These are phyloP conservation scores for Phytomonas sp. DNA, from an alignment of 208 protist species.

Conservation along the genomic window DNA sequence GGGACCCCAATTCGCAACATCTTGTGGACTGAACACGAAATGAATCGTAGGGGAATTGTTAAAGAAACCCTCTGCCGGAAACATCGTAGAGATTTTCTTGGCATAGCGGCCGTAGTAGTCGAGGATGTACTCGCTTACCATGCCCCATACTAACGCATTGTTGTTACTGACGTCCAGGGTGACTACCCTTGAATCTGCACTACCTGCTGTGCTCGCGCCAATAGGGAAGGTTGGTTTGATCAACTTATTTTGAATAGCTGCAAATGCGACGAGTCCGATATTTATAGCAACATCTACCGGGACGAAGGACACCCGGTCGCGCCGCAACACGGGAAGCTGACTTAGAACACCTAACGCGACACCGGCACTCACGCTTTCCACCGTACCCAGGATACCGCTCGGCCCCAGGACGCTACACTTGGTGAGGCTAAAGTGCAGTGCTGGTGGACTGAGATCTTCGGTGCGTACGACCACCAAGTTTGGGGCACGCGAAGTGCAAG, in stretches of 20 bases:
- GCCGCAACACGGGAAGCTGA: constrained; percentile 28
- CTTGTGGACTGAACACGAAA: constrained; percentile 16
- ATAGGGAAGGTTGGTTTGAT: constrained; percentile 14
- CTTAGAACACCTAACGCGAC: constrained; percentile 44
- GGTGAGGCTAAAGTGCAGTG: constrained; percentile 35
- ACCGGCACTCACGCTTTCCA: constrained; percentile 46
- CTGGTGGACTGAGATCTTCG: constrained; percentile 36
- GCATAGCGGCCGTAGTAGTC: constrained; percentile 60
- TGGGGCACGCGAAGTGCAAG: neutral
- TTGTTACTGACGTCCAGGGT: neutral
- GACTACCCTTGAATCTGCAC: neutral
- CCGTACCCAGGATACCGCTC: constrained; percentile 14
- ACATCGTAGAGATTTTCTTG: constrained; percentile 14
- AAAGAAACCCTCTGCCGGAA: constrained; percentile 25
- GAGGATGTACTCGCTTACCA: constrained; percentile 62
- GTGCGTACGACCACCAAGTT: constrained; percentile 21
- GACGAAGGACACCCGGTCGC: constrained; percentile 28
- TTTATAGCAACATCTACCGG: constrained; percentile 65
- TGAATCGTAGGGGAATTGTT: constrained; percentile 16
- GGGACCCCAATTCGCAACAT: constrained; percentile 20
- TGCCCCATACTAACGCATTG: constrained; percentile 62
- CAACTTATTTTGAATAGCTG: constrained; percentile 10
- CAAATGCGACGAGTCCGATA: constrained; percentile 22
- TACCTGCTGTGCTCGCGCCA: neutral
- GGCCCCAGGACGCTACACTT: constrained; percentile 9